Evolutionary conservation across 2,329 filamentous ascomycete species (phyloP).

Genomic region (Thelonectria blattea): DNA sequence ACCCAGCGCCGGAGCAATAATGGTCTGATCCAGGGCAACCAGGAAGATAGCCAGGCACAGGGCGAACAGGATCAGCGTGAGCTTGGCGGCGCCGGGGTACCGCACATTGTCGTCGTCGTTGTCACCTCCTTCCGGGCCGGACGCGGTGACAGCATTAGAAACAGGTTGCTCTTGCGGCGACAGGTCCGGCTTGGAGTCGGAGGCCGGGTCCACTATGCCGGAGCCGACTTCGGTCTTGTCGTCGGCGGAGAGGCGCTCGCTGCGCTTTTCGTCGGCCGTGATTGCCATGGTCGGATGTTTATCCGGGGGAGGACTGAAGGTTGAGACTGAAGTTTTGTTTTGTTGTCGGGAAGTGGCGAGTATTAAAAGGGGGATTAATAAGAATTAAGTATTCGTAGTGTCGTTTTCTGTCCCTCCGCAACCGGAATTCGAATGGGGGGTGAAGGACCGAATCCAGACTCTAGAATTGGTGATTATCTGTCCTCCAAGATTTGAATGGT

Average conservation of each 20-base stretch:
- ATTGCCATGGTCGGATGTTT: constrained; percentile 16
- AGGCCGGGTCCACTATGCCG: constrained; percentile 26
- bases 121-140: too few species aligned
- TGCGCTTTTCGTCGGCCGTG: constrained; percentile 31
- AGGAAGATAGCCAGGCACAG: constrained; percentile 56
- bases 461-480: too few species aligned
- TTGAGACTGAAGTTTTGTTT: too few species aligned
- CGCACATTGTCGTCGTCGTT: constrained; percentile 21
- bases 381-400: not conserved
- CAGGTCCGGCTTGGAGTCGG: constrained; percentile 13
- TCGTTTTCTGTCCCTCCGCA: too few species aligned
- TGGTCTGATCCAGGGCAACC: constrained; percentile 58
- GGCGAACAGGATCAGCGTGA: constrained; percentile 50
- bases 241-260: constrained; percentile 36
- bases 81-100: constrained; percentile 50
- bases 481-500: too few species aligned
- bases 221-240: constrained; percentile 43
- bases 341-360: not conserved
- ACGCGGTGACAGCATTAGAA: constrained; percentile 31
- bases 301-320: too few species aligned
- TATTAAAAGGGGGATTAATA: not conserved
- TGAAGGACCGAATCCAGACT: too few species aligned
- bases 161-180: constrained; percentile 44
- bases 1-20: constrained; percentile 58
- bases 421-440: too few species aligned